phyloP scores from a whole-genome alignment of 2,329 filamentous ascomycete species.

The Colletotrichum musicola region DNA sequence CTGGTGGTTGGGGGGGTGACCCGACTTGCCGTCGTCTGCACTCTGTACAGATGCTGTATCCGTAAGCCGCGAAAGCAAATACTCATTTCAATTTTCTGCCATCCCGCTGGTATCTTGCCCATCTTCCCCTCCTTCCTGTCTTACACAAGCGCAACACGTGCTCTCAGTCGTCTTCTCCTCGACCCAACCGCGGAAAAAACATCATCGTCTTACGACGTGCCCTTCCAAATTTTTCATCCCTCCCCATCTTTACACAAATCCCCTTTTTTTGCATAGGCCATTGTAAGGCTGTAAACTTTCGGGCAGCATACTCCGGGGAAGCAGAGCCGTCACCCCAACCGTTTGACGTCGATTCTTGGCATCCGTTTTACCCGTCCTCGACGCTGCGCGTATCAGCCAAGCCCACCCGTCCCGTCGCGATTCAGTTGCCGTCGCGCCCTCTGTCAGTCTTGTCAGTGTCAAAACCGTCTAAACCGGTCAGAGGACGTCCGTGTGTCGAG shows the following conservation, averaged over 20 bases:
- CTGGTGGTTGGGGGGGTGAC: constrained; percentile 5
- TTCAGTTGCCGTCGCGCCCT: constrained; percentile 24
- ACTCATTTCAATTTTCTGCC: background rate
- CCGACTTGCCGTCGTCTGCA: too few relatives aligned
- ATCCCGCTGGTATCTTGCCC: background rate
- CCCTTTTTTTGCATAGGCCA: background rate
- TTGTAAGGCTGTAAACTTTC: constrained; percentile 12
- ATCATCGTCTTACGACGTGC: constrained; percentile 20
- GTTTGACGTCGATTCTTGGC: constrained; percentile 34
- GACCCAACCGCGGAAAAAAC: background rate
- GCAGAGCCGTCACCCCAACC: constrained; percentile 9
- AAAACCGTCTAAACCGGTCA: background rate
- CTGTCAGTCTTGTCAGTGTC: background rate
- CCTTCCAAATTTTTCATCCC: background rate
- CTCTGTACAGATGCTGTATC: background rate
- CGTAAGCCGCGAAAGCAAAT: background rate
- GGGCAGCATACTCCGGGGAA: constrained; percentile 9
- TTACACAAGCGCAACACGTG: constrained; percentile 25
- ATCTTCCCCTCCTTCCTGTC: constrained; percentile 8
- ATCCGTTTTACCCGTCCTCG: constrained; percentile 22
- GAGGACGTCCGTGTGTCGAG: too few relatives aligned
- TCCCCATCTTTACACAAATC: background rate
- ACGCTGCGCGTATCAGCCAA: constrained; percentile 38
- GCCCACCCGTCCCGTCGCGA: constrained; percentile 19
- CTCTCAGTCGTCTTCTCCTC: constrained; percentile 14